These are phyloP conservation scores for Crithidia sp. DNA, from an alignment of 208 protist species.

Conservation along the genomic window DNA sequence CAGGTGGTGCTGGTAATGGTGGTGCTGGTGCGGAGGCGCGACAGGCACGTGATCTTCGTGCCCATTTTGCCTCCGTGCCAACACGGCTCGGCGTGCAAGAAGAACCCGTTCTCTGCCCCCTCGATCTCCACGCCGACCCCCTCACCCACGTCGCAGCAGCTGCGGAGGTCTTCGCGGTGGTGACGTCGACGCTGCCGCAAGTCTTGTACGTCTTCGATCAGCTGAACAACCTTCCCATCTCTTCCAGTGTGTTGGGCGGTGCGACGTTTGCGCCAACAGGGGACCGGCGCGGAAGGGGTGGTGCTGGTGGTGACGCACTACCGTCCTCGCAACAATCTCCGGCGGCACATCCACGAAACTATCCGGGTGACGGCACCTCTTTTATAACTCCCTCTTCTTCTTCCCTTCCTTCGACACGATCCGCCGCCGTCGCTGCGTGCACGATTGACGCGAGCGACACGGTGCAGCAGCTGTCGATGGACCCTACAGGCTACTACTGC, in stretches of 20 bases:
- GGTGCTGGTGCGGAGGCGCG: background rate
- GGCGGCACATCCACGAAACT: too few species aligned
- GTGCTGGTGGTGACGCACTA: too few species aligned
- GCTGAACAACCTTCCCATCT: slow-evolving; percentile 48
- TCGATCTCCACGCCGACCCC: slow-evolving; percentile 20
- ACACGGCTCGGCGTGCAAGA: slow-evolving; percentile 23
- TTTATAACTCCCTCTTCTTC: background rate
- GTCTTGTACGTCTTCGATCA: slow-evolving; percentile 57
- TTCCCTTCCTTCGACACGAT: background rate
- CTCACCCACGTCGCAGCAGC: slow-evolving; percentile 41
- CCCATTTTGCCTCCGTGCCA: slow-evolving; percentile 6
- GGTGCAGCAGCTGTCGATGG: slow-evolving; percentile 46
- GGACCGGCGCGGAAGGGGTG: too few species aligned
- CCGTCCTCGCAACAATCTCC: too few species aligned
- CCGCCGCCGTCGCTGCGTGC: slow-evolving; percentile 3
- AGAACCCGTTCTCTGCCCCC: slow-evolving; percentile 39
- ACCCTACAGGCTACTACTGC: slow-evolving; percentile 51
- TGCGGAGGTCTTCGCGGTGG: slow-evolving; percentile 46
- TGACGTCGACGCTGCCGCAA: slow-evolving; percentile 43
- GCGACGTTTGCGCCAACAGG: background rate
- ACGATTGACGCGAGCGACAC: slow-evolving; percentile 32
- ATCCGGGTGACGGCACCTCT: background rate
- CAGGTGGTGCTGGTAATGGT: background rate
- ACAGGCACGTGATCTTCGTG: slow-evolving; percentile 9
- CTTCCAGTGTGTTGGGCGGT: slow-evolving; percentile 26